Base-by-base conservation (phyloP, 202 grass and related monocot genomes). In the Panicum virgatum region DNA sequence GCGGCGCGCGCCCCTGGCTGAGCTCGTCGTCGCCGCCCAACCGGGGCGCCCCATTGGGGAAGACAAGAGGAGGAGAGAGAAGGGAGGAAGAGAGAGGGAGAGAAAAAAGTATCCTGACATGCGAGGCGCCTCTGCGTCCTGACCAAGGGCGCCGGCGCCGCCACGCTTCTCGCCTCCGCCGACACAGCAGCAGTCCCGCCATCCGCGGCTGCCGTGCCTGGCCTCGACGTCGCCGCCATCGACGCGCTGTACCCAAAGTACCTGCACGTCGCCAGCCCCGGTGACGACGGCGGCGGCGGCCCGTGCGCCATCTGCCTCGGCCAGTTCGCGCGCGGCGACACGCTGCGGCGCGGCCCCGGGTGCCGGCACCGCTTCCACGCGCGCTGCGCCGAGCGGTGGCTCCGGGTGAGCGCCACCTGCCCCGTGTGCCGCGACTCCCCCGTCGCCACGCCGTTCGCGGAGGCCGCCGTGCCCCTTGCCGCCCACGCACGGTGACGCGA, bases 251-350 rank as follows among this genome's bases (percentile, higher is more conserved):
- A 88, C 81, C 92, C 89, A 52, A 86, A 88, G 77, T 88, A 92
- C 77, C 13, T 56, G 48, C 83, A 75, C 70, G 56, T 7, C 3
- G 32, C 3, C 3, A 2, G 2, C 42, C 3, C 42, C 42, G 11
- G 42, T 3, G 2, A 12, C 0, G 10, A 30, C 42, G 52, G 6
- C 40, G 42, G 58, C 9, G 65, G 23, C 1, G 77, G 71, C 12
- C 80, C 80, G 23, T 92, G 92, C 68, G 86, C 87, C 45, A 94
- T 94, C 80, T 92, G 92, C 80, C 88, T 94, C 25, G 92, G 68
- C 42, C 89, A 94, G 65, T 90, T 88, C 63, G 82, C 62, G 16
- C 20, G 26, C 54, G 82, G 48, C 9, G 85, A 89, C 57, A 58
- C 72, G 58, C 80, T 94, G 19, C 84, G 92, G 38, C 73, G 79